These are phyloP conservation scores for Allium sativum DNA, from an alignment of 106 monocot species.

Conservation along the genomic window DNA sequence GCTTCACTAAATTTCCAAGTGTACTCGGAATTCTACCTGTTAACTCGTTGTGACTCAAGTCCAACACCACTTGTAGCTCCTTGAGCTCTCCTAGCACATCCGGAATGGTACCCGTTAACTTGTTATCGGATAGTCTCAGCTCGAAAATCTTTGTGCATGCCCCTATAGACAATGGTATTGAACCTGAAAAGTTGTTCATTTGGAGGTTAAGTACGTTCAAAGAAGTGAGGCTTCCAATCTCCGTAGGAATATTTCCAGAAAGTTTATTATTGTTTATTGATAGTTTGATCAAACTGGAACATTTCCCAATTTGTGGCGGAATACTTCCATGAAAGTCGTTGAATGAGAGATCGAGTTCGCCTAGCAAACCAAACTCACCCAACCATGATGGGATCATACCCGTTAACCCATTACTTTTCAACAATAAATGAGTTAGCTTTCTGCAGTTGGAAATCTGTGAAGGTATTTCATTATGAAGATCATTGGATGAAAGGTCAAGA, in stretches of 20 bases:
- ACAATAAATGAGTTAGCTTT: conserved; percentile 52
- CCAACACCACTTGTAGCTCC: conserved; percentile 76
- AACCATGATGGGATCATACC: conserved; percentile 68
- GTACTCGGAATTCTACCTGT: conserved; percentile 65
- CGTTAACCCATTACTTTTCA: conserved; percentile 36
- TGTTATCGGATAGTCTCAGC: conserved; percentile 58
- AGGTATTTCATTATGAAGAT: conserved; percentile 51
- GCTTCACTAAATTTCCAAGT: conserved; percentile 59
- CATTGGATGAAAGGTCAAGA: conserved; percentile 68
- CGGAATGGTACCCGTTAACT: conserved; percentile 55
- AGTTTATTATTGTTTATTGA: conserved; percentile 61
- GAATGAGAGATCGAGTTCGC: conserved; percentile 76
- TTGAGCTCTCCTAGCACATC: conserved; percentile 43
- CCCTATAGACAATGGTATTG: conserved; percentile 45
- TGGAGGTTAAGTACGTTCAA: conserved; percentile 64
- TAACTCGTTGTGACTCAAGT: conserved; percentile 63
- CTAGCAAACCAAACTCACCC: conserved; percentile 43
- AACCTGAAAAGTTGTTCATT: conserved; percentile 59
- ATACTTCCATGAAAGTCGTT: conserved; percentile 49
- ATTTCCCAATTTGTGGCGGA: conserved; percentile 55
- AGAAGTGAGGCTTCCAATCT: conserved; percentile 54
- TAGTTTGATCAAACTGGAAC: conserved; percentile 56
- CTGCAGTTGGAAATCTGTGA: conserved; percentile 43
- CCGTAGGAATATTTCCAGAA: conserved; percentile 62
- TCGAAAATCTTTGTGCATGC: conserved; percentile 61